Base-by-base conservation (phyloP, 345 rosid species). In the Aquilaria malaccensis region DNA sequence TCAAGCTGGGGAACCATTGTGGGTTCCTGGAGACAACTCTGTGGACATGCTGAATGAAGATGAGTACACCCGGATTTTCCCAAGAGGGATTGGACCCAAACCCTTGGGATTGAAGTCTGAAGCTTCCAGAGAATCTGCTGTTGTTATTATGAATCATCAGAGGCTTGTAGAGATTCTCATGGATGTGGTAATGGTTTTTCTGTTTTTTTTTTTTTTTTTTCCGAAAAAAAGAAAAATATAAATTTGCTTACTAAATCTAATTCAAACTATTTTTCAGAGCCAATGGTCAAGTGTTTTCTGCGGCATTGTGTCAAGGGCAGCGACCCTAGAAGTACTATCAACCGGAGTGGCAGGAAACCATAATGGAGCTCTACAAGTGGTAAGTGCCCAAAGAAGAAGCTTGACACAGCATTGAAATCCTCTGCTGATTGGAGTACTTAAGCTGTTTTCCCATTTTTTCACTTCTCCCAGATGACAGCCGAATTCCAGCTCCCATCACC, bases 291-390 rank as follows among this genome's bases (percentile, higher is more conserved):
- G 76, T 72, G 81, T 85, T 64, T 89, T 89, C 68, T 83, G 88
- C 50, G 85, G 91, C 29, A 85, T 89, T 45, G 94, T 89, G 12
- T 89, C 97, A 30, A 77, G 91, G 72, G 91, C 91, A 62, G 69
- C 84, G 83, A 89, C 97, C 11, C 60, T 89, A 3, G 94, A 86
- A 59, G 85, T 89, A 61, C 78, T 89, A 13, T 89, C 95, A 41
- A 86, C 91, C 2, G 97, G 97, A 51, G 95, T 89, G 22, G 97
- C 95, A 51, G 97, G 97, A 68, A 89, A 89, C 80, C 86, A 80
- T 67, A 86, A 89, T 60, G 97, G 97, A 31, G 97, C 97, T 51
- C 61, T 89, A 31, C 97, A 89, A 89, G 95, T 89, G 95, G 97
- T 89, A 89, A 22, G 59, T 4, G 66, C 29, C 22, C 22, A 22